Evolutionary conservation across 768 basidiomycete genomes (phyloP), one percentile per base, ranked within the genome.

Genomic region (Trametes punicea): DNA sequence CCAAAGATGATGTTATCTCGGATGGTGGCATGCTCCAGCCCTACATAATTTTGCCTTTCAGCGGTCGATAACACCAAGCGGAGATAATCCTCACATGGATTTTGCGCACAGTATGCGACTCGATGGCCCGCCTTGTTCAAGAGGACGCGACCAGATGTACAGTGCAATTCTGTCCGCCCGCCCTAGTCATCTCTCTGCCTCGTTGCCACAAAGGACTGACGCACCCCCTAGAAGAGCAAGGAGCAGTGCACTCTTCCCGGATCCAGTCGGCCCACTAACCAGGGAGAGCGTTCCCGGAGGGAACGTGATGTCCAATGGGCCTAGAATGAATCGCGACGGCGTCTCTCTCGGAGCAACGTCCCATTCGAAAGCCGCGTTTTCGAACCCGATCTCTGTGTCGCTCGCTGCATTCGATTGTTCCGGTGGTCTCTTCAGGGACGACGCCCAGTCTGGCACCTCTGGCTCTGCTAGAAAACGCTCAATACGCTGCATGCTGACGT

Each of bases 1-100:
- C 84, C 84, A 70, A 91, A 95, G 13, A 89, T 68, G 60, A 95
- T 88, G 65, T 92, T 91, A 54, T 90, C 89, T 20, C 81, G 75
- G 55, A 93, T 90, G 0, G 88, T 88, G 1, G 87, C 88, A 66
- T 90, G 87, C 65, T 89, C 84, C 7, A 91, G 77, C 87, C 87
- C 88, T 75, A 70, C 45, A 16, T 40, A 56, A 50, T 46, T 64
- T 67, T 64, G 50, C 65, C 68, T 23, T 36, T 68, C 25, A 44
- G 29, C 26, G 25, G 30, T 20, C 41, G 21, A 3, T 34, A 16
- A 13, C 40, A 6, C 18, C 20, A 29, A 27, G 31, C 11, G 47
- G 21, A 40, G 11, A 31, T 29, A 7, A 9, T 15, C n/a, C 77
- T 56, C 41, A 82, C 83, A 86, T 51, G 84, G 80, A 61, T 76